Evolutionary conservation across 148 eudicot genomes (phyloP), one percentile per base, ranked within the genome.

Genomic region (Tetragonia tetragonoides): DNA sequence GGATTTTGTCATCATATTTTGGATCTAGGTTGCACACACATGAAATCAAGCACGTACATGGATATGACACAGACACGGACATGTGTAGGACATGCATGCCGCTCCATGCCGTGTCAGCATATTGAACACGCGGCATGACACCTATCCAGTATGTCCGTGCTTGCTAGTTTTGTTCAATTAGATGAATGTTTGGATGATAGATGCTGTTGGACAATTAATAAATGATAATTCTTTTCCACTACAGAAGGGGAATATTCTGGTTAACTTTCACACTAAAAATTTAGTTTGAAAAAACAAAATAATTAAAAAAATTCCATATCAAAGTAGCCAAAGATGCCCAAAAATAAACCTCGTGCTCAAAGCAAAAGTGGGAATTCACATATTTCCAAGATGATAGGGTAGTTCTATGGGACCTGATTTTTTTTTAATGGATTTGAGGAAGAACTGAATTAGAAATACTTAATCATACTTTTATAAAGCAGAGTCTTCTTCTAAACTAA

Each of bases 401-500:
- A 28, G 34, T 28, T 28, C 1, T 28, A 28, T 28, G 34, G 60
- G 23, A 2, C 23, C 5, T 16, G 16, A 63, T 66, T 16, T n/a
- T 53, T 51, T 56, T 20, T 21, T 63, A n/a, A n/a, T n/a, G n/a
- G n/a, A n/a, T n/a, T n/a, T 51, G 23, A 16, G 40, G 8, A 16
- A 39, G 20, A 75, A 38, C 2, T 23, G 7, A 54, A 39, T 6
- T 14, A 38, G 12, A 39, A 40, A 40, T 38, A 3, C 6, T 18
- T 24, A 49, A 40, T 8, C 16, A 41, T 17, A 51, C 75, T 61
- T 37, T 46, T 9, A n/a, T 20, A 66, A 87, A 80, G 78, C 51
- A 51, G 89, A 89, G 74, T 68, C 89, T 88, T 88, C 86, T 74
- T 73, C 79, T 67, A 40, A 38, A 84, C 89, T 82, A 91, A 91